A percentile compares a stretch with the other conserved stretches of the same genome.
Conservation (phyloP, 495 filamentous ascomycete genomes). For the Podospora appendiculata region DNA sequence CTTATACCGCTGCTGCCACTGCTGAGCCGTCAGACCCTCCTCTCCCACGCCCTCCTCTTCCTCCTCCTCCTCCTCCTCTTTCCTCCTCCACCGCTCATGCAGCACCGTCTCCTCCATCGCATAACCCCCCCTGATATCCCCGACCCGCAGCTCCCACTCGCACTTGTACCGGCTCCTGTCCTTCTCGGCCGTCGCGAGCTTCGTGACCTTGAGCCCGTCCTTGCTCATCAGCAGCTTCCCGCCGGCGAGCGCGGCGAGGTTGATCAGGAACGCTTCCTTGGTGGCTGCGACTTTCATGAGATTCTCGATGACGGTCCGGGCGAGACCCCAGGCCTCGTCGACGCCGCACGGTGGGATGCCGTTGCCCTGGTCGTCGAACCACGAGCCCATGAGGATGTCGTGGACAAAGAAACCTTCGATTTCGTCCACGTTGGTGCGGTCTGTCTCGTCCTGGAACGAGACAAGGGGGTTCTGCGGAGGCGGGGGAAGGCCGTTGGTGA, state of each 20-base stretch:
- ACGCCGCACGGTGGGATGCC: conserved; percentile 28
- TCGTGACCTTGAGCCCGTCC: conserved; percentile 26
- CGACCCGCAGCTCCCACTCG: conserved; percentile 39
- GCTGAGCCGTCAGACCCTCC: not conserved
- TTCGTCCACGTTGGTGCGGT: conserved; percentile 40
- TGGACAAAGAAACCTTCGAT: conserved; percentile 38
- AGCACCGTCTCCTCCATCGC: conserved; percentile 41
- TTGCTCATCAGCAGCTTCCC: conserved; percentile 34
- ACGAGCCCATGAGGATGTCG: conserved; percentile 30
- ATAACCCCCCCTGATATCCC: conserved; percentile 34
- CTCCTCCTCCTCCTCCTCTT: not conserved
- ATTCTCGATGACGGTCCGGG: conserved; percentile 36
- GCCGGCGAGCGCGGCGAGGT: conserved; percentile 42
- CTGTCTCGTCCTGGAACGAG: conserved; percentile 22
- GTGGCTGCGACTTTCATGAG: conserved; percentile 31
- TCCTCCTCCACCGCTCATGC: conserved; percentile 26
- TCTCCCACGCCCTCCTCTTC: not conserved
- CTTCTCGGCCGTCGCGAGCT: conserved; percentile 8
- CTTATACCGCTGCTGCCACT: too few species aligned
- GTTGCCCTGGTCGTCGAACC: conserved; percentile 32
- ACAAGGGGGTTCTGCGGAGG: conserved; percentile 1
- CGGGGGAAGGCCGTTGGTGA: not conserved
- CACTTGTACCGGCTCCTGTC: conserved; percentile 33
- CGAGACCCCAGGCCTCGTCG: conserved; percentile 40
- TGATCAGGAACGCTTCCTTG: conserved; percentile 45